These are phyloP conservation scores for Penium margaritaceum DNA, from an alignment of 139 green algal genomes.

Conservation along the genomic window DNA sequence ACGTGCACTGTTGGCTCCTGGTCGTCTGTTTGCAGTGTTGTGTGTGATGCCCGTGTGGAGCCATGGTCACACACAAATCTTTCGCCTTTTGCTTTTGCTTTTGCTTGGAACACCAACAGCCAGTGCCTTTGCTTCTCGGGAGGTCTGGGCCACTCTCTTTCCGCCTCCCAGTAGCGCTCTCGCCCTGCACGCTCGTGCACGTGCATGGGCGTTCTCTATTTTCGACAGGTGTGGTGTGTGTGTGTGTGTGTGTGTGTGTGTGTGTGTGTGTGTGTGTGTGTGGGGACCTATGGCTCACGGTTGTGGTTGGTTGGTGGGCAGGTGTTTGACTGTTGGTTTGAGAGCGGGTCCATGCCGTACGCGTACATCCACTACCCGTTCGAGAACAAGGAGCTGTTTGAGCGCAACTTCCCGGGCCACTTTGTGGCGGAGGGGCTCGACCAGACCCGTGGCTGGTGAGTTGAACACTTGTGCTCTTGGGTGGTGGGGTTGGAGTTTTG, in stretches of 20 bases:
- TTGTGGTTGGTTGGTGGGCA: slow-evolving; percentile 11
- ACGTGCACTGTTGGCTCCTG: too few species aligned
- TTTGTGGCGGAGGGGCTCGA: slow-evolving; percentile 91
- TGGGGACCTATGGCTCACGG: background rate
- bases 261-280: too few species aligned
- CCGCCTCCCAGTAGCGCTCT: background rate
- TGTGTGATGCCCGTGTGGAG: too few species aligned
- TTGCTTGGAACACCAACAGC: too few species aligned
- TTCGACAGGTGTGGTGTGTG: background rate
- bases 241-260: too few species aligned
- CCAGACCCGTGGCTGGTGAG: slow-evolving; percentile 77
- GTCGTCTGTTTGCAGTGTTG: too few species aligned
- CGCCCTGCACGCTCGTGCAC: background rate
- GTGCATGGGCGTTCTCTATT: background rate
- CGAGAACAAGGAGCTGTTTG: slow-evolving; percentile 91
- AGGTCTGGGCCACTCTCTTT: too few species aligned
- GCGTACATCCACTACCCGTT: slow-evolving; percentile 95
- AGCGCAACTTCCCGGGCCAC: slow-evolving; percentile 82
- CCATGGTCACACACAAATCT: too few species aligned
- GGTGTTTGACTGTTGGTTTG: slow-evolving; percentile 99
- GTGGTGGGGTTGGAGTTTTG: too few species aligned
- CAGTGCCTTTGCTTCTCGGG: too few species aligned
- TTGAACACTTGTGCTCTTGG: background rate
- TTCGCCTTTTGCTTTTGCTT: too few species aligned
- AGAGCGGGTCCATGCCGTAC: slow-evolving; percentile 94